Base-by-base conservation (phyloP, 441 rosid species). In the Erodium chrysanthum region DNA sequence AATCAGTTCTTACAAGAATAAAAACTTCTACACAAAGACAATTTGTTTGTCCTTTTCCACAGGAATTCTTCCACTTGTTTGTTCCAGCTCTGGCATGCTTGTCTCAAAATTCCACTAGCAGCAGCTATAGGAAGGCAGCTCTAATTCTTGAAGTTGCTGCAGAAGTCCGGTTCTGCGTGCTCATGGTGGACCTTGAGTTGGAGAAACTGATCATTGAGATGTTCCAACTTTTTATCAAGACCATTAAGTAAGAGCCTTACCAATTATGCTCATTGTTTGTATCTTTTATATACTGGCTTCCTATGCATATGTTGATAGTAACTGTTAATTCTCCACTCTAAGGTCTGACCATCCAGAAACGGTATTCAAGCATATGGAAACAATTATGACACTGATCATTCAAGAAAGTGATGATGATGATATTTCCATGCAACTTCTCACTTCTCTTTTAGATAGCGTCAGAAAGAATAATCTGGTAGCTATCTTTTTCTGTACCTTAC, bases 111-210 rank as follows among this genome's bases (percentile, higher is more conserved):
- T 9, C 48, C 11, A 42, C 2, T 1, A 42, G 48, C 48, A 42
- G n/a, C 48, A 42, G 40, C 40, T 35, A 35, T 35, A 35, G 9
- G 40, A 35, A 35, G 40, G 40, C 40, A 35, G 9, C 40, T 6
- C 7, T 35, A 35, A 35, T 35, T 35, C 40, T 35, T 6, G 40
- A 35, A 35, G n/a, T 42, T 58, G 74, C 85, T 65, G 82, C 91
- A 15, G 79, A 76, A 66, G 84, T 82, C 61, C 77, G 71, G 67
- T 79, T 85, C n/a, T 78, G 81, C 70, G 69, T 86, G 65, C 70
- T 87, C 75, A 82, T 89, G 96, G 64, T 86, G 80, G 93, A 89
- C 75, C 82, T 89, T 56, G 84, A 85, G 33, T 81, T 87, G 50
- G 68, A 86, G 74, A 74, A 67, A 50, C 76, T 86, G 75, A 77